These are phyloP conservation scores for Xylaria polymorpha DNA, from an alignment of 2,329 filamentous ascomycete genomes.

Conservation along the genomic window DNA sequence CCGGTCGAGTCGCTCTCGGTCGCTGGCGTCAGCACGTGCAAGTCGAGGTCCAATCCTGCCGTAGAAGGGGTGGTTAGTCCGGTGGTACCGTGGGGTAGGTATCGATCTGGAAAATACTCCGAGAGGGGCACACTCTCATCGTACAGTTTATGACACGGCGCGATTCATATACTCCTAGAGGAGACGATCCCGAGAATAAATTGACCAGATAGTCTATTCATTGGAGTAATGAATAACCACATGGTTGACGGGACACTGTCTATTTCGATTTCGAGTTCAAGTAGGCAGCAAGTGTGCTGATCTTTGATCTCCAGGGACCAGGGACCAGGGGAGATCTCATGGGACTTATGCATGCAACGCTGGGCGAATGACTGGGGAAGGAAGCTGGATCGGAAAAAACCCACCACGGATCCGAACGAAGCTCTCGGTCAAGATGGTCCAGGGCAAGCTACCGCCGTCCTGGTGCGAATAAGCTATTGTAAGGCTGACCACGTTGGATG, in stretches of 20 bases:
- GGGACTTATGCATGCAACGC: constrained; percentile 6
- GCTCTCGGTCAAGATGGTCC: background rate
- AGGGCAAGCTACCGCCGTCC: background rate
- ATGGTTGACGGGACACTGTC: background rate
- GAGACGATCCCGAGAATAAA: background rate
- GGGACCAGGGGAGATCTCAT: constrained; percentile 18
- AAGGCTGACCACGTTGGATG: constrained; percentile 30
- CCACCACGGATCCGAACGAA: background rate
- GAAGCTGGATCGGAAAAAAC: constrained; percentile 17
- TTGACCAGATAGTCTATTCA: background rate
- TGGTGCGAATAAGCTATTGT: constrained; percentile 12
- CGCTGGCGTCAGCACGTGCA: constrained; percentile 7
- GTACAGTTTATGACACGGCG: background rate
- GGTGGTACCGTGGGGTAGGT: constrained; percentile 10
- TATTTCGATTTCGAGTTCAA: background rate
- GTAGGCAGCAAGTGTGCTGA: constrained; percentile 6
- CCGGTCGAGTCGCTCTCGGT: background rate
- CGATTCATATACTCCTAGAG: background rate
- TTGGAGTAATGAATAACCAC: background rate
- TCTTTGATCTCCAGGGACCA: constrained; percentile 11
- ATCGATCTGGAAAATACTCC: constrained; percentile 1
- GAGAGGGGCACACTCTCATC: background rate
- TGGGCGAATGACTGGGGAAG: constrained; percentile 3
- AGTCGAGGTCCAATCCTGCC: constrained; percentile 6
- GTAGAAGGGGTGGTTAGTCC: background rate